Conservation (phyloP, 2,329 filamentous ascomycete species). For the Penicillium sp. region DNA sequence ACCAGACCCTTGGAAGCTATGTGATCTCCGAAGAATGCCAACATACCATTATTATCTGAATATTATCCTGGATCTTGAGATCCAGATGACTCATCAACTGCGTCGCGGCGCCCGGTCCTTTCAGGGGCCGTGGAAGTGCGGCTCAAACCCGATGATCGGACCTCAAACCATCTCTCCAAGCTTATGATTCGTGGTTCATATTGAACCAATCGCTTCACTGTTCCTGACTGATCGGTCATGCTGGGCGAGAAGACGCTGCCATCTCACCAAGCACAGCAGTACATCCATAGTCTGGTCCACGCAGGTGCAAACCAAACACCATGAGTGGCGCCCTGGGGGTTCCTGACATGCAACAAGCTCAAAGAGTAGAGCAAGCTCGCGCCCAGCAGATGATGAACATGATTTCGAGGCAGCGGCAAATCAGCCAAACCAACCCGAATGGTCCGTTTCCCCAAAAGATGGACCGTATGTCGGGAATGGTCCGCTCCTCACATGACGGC, state of each 20-base stretch:
- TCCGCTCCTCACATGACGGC: not conserved
- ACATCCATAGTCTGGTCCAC: not conserved
- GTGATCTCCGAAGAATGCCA: not conserved
- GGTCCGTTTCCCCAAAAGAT: not conserved
- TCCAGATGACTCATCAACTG: not conserved
- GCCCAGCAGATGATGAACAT: not conserved
- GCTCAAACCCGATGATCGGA: not conserved
- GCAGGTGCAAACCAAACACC: not conserved
- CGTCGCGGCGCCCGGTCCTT: not conserved
- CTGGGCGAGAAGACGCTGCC: not conserved
- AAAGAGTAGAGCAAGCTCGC: not conserved
- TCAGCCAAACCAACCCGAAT: not conserved
- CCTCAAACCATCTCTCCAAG: not conserved
- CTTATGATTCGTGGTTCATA: not conserved
- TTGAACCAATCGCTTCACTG: not conserved
- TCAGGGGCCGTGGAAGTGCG: not conserved
- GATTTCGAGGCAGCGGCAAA: not conserved
- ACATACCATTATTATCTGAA: not conserved
- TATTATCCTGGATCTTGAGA: not conserved
- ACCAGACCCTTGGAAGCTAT: not conserved
- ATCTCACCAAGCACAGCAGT: not conserved
- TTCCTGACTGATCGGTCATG: not conserved
- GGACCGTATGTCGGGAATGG: not conserved
- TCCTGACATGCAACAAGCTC: not conserved
- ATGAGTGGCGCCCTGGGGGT: not conserved